Evolutionary conservation across 108 stramenopile genomes (phyloP).

Genomic region (Nitzschia palea): DNA sequence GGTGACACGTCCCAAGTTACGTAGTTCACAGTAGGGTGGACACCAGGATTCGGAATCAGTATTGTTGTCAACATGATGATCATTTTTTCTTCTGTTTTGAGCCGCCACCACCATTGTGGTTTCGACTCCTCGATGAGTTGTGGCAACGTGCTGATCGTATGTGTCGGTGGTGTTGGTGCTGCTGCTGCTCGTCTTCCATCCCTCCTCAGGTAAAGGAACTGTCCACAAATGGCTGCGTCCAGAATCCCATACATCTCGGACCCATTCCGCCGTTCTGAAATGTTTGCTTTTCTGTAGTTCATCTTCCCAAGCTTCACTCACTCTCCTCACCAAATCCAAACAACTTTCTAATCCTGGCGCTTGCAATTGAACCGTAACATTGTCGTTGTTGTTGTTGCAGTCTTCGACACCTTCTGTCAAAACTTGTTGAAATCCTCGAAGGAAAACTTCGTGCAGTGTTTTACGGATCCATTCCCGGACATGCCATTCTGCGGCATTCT

Average conservation of each 20-base stretch:
- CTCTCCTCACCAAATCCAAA: slow-evolving; percentile 14
- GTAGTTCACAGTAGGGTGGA: slow-evolving; percentile 12
- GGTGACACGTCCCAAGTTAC: slow-evolving; percentile 10
- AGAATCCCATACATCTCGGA: slow-evolving; percentile 8
- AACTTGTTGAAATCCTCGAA: slow-evolving; percentile 15
- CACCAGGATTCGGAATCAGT: background rate
- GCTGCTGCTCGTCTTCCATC: background rate
- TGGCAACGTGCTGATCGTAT: background rate
- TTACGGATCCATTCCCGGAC: slow-evolving; percentile 24
- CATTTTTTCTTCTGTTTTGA: background rate
- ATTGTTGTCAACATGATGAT: background rate
- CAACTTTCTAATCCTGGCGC: slow-evolving; percentile 5
- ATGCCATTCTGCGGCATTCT: slow-evolving; percentile 8
- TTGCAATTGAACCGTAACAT: background rate
- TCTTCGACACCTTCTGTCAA: background rate
- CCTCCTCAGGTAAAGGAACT: background rate
- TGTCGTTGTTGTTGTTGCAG: background rate
- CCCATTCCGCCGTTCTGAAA: slow-evolving; percentile 12
- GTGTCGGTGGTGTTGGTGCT: background rate
- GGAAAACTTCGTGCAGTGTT: slow-evolving; percentile 18
- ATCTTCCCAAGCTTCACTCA: slow-evolving; percentile 7
- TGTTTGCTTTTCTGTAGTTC: slow-evolving; percentile 8
- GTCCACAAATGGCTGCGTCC: slow-evolving; percentile 21
- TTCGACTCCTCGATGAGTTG: too few relatives aligned
- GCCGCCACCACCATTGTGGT: too few relatives aligned